Evolutionary conservation across 805 yeast species (phyloP), one percentile per base, ranked within the genome.

Genomic region (Candida easanensis): DNA sequence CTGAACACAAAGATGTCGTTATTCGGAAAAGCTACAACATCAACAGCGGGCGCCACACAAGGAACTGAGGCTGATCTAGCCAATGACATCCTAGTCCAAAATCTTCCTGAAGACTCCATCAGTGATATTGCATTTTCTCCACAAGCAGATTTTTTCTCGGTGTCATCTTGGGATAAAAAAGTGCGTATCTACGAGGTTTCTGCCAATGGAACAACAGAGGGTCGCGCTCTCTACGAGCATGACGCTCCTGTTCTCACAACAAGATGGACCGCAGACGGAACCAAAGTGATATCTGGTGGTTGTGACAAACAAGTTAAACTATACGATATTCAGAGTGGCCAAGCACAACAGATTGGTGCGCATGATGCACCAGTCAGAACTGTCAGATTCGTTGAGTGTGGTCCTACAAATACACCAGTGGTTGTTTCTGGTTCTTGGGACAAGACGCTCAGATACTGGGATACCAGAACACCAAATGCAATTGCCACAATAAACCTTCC

Each of bases 341-440:
- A 89, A 63, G 64, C 81, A 6, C 86, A 82, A 56, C 95, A 88
- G 53, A 75, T 93, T 36, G 98, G 97, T 10, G 74, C 74, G 5
- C 98, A 93, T 65, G 88, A 83, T 60, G 88, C 82, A 4, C 75
- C 96, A 0, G 95, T 93, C 4, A 77, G 75, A 43, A 62, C 77
- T 13, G 85, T 91, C 18, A 71, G 95, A 42, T 80, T 76, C 48
- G 96, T 88, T 10, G 83, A 82, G 48, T 84, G 90, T 60, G 96
- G 95, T 0, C 88, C 90, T n/a, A 71, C 82, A 8, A 86, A 85
- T 54, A 77, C 88, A 1, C 72, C 69, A 22, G 87, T 87, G 51
- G 79, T 91, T 21, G 97, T 89, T 3, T 79, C 90, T 34, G 97
- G 96, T 7, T 88, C 97, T 6, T 93, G 97, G 97, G 99, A 93